These are phyloP conservation scores for Nothopassalora personata DNA, from an alignment of 2,329 filamentous ascomycete species.

Conservation along the genomic window DNA sequence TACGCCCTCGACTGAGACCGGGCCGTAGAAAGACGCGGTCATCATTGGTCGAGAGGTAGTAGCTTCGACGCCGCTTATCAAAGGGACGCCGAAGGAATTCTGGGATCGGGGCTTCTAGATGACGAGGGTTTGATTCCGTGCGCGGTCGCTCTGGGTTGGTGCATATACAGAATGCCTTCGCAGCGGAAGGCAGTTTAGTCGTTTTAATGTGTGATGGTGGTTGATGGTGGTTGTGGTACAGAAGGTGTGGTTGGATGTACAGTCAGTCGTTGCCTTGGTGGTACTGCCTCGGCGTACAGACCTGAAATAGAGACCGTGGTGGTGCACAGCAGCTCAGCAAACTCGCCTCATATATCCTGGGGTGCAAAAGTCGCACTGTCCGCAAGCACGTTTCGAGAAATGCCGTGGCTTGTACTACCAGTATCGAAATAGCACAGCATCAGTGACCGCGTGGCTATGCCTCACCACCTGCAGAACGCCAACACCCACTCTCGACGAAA, in stretches of 20 bases:
- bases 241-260: neutral
- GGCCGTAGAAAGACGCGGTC: slow-evolving; percentile 3
- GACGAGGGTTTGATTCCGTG: too few species aligned
- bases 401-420: neutral
- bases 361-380: neutral
- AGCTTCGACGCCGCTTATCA: neutral
- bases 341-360: neutral
- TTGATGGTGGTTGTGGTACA: neutral
- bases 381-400: neutral
- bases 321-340: neutral
- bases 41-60: neutral
- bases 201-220: neutral
- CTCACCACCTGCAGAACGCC: too few species aligned
- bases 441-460: too few species aligned
- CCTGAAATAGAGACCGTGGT: neutral
- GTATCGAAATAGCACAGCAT: too few species aligned
- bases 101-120: neutral
- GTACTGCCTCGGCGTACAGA: neutral
- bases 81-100: neutral
- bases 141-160: neutral
- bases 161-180: neutral
- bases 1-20: slow-evolving; percentile 1
- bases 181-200: neutral
- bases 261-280: neutral
- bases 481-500: too few species aligned